Evolutionary conservation across 129 eudicot species (phyloP), one percentile per base, ranked within the genome.

Genomic region (Flaveria trinervia): DNA sequence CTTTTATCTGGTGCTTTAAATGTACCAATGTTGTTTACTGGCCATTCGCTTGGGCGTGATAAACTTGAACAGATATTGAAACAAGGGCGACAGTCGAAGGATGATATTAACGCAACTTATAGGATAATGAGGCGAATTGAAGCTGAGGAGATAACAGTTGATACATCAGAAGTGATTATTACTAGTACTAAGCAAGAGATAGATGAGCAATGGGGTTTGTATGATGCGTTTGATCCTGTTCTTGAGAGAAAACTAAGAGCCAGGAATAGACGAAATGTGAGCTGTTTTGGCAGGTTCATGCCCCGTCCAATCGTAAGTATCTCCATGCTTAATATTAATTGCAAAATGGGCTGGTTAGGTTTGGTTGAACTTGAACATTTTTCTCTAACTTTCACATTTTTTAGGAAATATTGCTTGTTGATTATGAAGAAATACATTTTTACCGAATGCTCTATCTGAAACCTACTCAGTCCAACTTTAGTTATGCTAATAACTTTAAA

Each of bases 101-200:
- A 92, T 80, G 97, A 92, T 78, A 83, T 89, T 9, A 84, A 92
- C 74, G 68, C 86, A 9, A 83, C 90, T 7, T 89, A 92, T 82
- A 92, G 84, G 61, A 92, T 92, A 68, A 87, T 87, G 96, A 70
- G 97, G 81, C 87, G 97, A 14, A 92, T 92, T 26, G 97, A 92
- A 81, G 97, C 89, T 17, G 97, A 92, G 78, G 97, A 92, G 83
- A 77, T 87, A 68, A 49, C 89, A 14, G 83, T 92, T 70, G 97
- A 92, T 86, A 86, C 88, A 45, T 87, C 96, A 25, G 97, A 92
- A 71, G 88, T 89, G 13, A 80, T 92, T 59, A 87, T 92, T 48
- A 92, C 97, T 33, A 92, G 97, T 80, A 92, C 97, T 22, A 84
- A 65, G 67, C 97, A 92, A 86, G 97, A 92, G 81, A 89, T 92